Base-by-base conservation (phyloP, 169 alveolate species). In the Plasmodium fragile region DNA sequence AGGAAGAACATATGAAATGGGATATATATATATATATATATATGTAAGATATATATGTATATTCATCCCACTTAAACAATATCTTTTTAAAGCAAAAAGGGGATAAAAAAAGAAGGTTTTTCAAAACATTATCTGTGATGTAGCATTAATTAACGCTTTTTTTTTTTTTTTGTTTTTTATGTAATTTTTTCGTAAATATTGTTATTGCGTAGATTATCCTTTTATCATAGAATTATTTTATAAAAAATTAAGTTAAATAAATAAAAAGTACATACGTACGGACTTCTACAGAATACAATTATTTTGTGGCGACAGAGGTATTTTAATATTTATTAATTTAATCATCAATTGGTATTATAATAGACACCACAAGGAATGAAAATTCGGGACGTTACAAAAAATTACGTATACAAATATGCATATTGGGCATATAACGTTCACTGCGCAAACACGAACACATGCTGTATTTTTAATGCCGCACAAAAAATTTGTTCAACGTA, bases 41-140 rank as follows among this genome's bases (percentile, higher is more conserved):
- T 45, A 22, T 65, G 36, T 65, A 65, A n/a, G n/a, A 4, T 59
- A 59, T 8, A 11, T 45, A 22, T 65, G 36, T 65, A 65, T 65
- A 65, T 18, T 18, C 75, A 65, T 65, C 41, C 75, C 75, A 65
- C 36, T 65, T 65, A 18, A 11, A 65, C 36, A 65, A 18, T 28
- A 25, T 65, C 36, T 65, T 28, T 65, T 65, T 25, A 65, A 25
- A 25, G 25, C 16, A 65, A 22, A 65, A 65, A 1, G 41, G 36
- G 36, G 30, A 5, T 18, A 16, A 65, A 65, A 22, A 25, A 65
- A 65, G 36, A 25, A 65, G 75, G 36, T 13, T 10, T 7, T 65
- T 65, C 75, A 65, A 65, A 65, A 65, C 75, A 65, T 59, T 59
- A 59, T 25, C 75, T 5, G 75, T 65, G n/a, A 65, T 49, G 36